These are phyloP conservation scores for Exophiala sp. DNA, from an alignment of 2,329 filamentous ascomycete species.

Conservation along the genomic window DNA sequence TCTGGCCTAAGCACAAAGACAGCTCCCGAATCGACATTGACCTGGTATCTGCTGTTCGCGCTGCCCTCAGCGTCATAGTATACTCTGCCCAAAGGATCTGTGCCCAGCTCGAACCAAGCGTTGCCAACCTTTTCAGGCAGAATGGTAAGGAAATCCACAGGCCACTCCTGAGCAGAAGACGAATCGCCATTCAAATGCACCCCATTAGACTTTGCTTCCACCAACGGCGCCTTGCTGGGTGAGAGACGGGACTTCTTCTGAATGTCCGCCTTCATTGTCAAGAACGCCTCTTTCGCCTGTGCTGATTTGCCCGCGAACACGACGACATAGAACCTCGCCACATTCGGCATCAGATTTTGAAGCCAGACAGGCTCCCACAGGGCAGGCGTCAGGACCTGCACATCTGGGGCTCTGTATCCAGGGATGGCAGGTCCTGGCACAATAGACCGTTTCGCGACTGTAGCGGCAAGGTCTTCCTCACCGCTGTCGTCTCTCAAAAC, in stretches of 20 bases:
- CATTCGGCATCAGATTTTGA: conserved; percentile 26
- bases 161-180: conserved; percentile 8
- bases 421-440: conserved; percentile 25
- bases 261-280: conserved; percentile 76
- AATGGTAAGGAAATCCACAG: conserved; percentile 30
- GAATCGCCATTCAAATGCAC: conserved; percentile 14
- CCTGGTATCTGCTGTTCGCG: conserved; percentile 35
- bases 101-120: conserved; percentile 36
- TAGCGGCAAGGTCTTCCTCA: background rate
- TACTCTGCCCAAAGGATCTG: conserved; percentile 33
- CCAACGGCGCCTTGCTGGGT: background rate
- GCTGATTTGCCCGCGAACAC: conserved; percentile 26
- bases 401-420: conserved; percentile 29
- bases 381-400: conserved; percentile 28
- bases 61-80: conserved; percentile 35
- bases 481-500: conserved; percentile 14
- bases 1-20: conserved; percentile 26
- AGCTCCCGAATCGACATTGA: conserved; percentile 17
- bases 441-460: conserved; percentile 16
- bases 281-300: conserved; percentile 42
- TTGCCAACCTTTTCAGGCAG: conserved; percentile 33
- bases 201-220: conserved; percentile 3
- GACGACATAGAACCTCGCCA: conserved; percentile 29
- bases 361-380: conserved; percentile 25
- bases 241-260: conserved; percentile 70